Percentiles rank a stretch among this genome's conserved stretches.
phyloP scores from a whole-genome alignment of 495 filamentous ascomycete species.

The Hypoxylon intermedium region DNA sequence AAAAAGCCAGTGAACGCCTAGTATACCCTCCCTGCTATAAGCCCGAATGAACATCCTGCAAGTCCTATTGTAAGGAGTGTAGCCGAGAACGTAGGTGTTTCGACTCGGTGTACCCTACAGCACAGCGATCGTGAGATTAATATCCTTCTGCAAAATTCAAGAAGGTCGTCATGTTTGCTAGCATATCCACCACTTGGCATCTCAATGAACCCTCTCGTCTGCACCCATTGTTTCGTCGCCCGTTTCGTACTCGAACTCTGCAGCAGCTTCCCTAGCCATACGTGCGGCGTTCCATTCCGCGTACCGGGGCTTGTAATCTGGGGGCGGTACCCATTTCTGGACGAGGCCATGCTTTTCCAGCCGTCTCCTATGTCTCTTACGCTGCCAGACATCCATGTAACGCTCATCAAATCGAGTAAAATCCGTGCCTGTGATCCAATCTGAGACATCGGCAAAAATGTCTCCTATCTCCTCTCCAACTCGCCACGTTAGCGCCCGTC shows the following conservation, averaged over 20 bases:
- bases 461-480: constrained; percentile 49
- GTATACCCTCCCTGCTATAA: constrained; percentile 9
- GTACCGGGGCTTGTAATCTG: constrained; percentile 44
- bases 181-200: neutral
- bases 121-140: neutral
- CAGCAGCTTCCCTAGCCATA: constrained; percentile 41
- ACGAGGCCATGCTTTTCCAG: constrained; percentile 49
- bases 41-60: constrained; percentile 15
- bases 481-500: constrained; percentile 39
- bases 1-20: no score
- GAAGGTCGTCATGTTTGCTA: neutral
- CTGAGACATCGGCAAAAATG: constrained; percentile 49
- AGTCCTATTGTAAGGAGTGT: neutral
- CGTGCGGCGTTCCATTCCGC: constrained; percentile 45
- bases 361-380: constrained; percentile 49
- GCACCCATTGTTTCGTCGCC: constrained; percentile 47
- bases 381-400: constrained; percentile 43
- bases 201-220: constrained; percentile 43
- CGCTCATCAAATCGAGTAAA: constrained; percentile 45
- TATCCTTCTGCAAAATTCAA: neutral
- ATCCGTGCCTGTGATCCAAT: constrained; percentile 49
- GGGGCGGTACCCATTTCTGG: constrained; percentile 39
- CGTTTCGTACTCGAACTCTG: constrained; percentile 38
- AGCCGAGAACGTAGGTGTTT: neutral
- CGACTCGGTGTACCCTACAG: neutral